These are phyloP conservation scores for Neurospora africana DNA, from an alignment of 495 filamentous ascomycete species.

Conservation along the genomic window DNA sequence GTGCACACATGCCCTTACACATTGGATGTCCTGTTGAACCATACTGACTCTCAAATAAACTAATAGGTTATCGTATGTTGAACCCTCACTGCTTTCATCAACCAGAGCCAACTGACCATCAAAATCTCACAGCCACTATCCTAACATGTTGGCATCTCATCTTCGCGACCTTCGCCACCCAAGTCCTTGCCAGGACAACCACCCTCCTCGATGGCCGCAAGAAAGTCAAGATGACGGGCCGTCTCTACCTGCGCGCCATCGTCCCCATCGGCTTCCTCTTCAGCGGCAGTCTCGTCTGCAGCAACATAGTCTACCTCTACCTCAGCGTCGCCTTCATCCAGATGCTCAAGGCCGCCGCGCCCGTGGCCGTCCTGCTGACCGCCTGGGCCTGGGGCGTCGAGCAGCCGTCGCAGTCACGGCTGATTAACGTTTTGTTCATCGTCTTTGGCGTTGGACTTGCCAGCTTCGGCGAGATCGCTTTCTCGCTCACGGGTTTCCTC, in stretches of 20 bases:
- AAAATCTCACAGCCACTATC: slow-evolving; percentile 30
- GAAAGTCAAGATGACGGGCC: slow-evolving; percentile 56
- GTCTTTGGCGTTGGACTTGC: slow-evolving; percentile 64
- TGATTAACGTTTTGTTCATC: slow-evolving; percentile 63
- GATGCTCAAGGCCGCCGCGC: slow-evolving; percentile 69
- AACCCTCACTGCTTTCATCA: not conserved
- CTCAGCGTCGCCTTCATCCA: slow-evolving; percentile 71
- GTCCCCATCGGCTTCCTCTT: slow-evolving; percentile 68
- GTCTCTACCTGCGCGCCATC: slow-evolving; percentile 58
- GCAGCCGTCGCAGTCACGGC: slow-evolving; percentile 45
- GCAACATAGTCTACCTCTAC: slow-evolving; percentile 65
- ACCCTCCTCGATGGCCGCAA: slow-evolving; percentile 57
- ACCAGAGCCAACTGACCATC: not conserved
- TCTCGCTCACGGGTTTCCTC: slow-evolving; percentile 55
- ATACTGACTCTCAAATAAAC: slow-evolving; percentile 7
- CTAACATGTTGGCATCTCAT: slow-evolving; percentile 70
- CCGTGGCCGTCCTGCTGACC: slow-evolving; percentile 56
- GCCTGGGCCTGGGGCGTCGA: slow-evolving; percentile 57
- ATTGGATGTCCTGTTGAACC: not conserved
- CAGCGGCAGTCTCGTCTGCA: slow-evolving; percentile 60
- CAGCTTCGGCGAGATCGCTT: slow-evolving; percentile 66
- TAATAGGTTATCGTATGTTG: slow-evolving; percentile 22
- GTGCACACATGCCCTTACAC: slow-evolving; percentile 22
- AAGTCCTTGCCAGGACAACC: slow-evolving; percentile 60
- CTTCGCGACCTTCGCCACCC: slow-evolving; percentile 65